Base-by-base conservation (phyloP, 2,329 filamentous ascomycete genomes). In the Metarhizium humberi region DNA sequence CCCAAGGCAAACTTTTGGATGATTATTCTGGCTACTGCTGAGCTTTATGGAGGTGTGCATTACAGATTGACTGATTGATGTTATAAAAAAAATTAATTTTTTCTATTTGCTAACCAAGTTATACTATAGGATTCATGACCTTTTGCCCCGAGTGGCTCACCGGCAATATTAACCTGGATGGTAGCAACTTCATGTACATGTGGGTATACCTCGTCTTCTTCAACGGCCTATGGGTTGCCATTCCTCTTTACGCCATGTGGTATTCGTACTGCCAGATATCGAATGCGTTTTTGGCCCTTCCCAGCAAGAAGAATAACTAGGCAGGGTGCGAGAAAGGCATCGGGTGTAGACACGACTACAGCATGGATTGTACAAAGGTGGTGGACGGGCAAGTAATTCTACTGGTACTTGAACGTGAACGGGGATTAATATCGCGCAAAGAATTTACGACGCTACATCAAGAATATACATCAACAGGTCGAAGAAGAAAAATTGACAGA, bases 181-280 rank as follows among this genome's bases (percentile, higher is more conserved):
- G 75, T 18, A 82, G 77, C 70, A 87, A 86, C 69, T 85, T 81
- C 62, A 84, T 87, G 81, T 85, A 84, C 63, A 71, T 78, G 59
- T 87, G 83, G 83, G 73, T 86, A 14, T 87, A 86, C 61, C 71
- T 87, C 16, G 73, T 85, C 60, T 86, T 87, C 69, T 87, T 87
- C 74, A 87, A 87, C 68, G 78, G 76, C 62, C 71, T 86, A 4
- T 87, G 84, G 84, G 83, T 87, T 4, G 78, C 79, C 58, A 76
- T 86, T 58, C 84, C 84, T 0, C 55, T 80, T 2, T 87, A 82
- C 66, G 74, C 78, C 20, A 72, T 85, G 55, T 84, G 75, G 61
- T 75, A 82, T 55, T 75, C 78, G 2, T 75, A 76, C 45, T 60
- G 64, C 20, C 80, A 86, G 59, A 83, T 86, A 53, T 73, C 73